phyloP scores from a whole-genome alignment of 352 stramenopile genomes.

The Globisporangium nodosum region DNA sequence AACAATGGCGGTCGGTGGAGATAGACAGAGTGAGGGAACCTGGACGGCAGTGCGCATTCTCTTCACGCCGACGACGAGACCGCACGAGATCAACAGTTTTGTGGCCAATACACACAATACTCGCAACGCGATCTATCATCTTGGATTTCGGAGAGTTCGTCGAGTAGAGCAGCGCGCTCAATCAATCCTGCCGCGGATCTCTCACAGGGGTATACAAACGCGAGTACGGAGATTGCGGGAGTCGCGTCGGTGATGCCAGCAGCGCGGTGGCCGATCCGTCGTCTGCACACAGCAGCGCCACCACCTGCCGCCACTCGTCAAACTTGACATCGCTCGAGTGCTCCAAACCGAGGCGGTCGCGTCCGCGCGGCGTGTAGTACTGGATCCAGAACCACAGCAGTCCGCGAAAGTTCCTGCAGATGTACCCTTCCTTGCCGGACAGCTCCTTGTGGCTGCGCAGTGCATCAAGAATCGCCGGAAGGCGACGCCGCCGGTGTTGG shows the following conservation, averaged over 20 bases:
- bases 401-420: conserved; percentile 88
- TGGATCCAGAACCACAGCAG: conserved; percentile 95
- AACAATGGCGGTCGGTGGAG: conserved; percentile 10
- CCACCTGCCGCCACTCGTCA: conserved; percentile 89
- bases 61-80: background rate
- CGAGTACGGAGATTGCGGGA: conserved; percentile 68
- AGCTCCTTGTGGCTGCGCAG: conserved; percentile 63
- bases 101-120: background rate
- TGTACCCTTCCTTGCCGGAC: conserved; percentile 59
- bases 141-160: background rate
- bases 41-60: background rate
- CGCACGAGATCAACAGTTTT: background rate
- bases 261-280: conserved; percentile 87
- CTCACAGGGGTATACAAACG: conserved; percentile 31
- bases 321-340: conserved; percentile 95
- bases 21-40: conserved; percentile 6
- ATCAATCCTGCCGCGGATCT: conserved; percentile 10
- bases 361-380: conserved; percentile 93
- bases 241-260: conserved; percentile 33
- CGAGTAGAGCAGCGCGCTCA: background rate
- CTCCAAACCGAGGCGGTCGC: conserved; percentile 92
- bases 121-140: conserved; percentile 5
- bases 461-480: conserved; percentile 63
- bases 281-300: conserved; percentile 90
- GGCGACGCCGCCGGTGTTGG: conserved; percentile 81